Conservation (phyloP, 1,284 basidiomycete species). For the Mycosarcoma maydis region DNA sequence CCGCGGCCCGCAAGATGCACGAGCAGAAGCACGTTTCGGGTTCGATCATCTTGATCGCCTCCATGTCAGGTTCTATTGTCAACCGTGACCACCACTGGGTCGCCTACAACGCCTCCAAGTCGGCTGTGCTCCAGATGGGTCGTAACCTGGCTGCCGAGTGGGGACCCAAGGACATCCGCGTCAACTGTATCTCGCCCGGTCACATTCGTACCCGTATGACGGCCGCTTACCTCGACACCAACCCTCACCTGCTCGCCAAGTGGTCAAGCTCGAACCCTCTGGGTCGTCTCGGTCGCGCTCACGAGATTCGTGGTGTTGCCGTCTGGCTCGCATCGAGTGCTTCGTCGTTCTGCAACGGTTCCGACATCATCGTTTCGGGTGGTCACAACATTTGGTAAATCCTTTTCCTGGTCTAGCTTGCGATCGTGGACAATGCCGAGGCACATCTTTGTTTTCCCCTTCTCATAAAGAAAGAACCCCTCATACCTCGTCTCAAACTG, state of each 20-base stretch:
- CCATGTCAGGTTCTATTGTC: conserved; percentile 85
- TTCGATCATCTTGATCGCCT: conserved; percentile 83
- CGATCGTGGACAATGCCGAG: conserved; percentile 17
- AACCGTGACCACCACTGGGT: conserved; percentile 78
- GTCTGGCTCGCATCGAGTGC: conserved; percentile 77
- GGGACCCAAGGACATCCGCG: conserved; percentile 74
- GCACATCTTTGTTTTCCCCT: background rate
- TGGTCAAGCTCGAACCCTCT: conserved; percentile 81
- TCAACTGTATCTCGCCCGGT: conserved; percentile 65
- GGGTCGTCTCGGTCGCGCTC: conserved; percentile 77
- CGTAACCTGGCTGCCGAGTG: conserved; percentile 86
- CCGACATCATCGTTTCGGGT: conserved; percentile 65
- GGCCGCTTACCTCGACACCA: conserved; percentile 76
- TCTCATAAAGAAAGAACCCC: background rate
- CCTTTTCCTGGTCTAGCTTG: background rate
- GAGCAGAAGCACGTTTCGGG: conserved; percentile 76
- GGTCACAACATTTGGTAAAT: conserved; percentile 67
- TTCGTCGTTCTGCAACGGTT: conserved; percentile 65
- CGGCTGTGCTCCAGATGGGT: conserved; percentile 82
- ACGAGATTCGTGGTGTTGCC: conserved; percentile 80
- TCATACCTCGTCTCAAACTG: conserved; percentile 8
- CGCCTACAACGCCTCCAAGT: conserved; percentile 83
- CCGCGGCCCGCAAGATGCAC: conserved; percentile 79
- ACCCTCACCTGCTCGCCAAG: conserved; percentile 76
- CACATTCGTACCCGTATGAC: conserved; percentile 75